phyloP scores from a whole-genome alignment of 306 rosid genomes.

The Quercus glauca region DNA sequence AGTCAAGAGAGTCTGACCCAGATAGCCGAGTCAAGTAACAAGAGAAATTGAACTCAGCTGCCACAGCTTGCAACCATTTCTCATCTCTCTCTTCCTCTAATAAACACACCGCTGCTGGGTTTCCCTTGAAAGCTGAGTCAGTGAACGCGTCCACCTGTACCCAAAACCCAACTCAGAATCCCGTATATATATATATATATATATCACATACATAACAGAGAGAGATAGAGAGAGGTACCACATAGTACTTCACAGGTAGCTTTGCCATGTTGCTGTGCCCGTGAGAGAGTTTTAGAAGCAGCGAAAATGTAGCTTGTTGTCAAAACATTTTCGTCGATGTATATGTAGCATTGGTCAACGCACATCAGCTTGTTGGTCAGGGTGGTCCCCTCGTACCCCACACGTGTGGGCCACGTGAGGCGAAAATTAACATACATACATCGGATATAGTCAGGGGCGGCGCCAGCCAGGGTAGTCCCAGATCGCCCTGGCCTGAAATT shows the following conservation, averaged over 20 bases:
- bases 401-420: too few relatives aligned
- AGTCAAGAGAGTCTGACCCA: constrained; percentile 18
- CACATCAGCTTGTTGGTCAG: too few relatives aligned
- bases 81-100: constrained; percentile 59
- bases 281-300: too few relatives aligned
- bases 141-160: constrained; percentile 68
- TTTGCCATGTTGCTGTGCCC: too few relatives aligned
- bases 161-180: background rate
- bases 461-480: too few relatives aligned
- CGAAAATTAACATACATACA: too few relatives aligned
- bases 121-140: constrained; percentile 66
- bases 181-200: background rate
- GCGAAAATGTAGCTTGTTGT: too few relatives aligned
- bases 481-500: too few relatives aligned
- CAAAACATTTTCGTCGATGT: too few relatives aligned
- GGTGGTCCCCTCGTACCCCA: too few relatives aligned
- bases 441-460: too few relatives aligned
- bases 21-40: constrained; percentile 37
- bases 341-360: too few relatives aligned
- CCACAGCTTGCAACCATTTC: constrained; percentile 56
- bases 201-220: background rate
- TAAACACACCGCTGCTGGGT: constrained; percentile 71
- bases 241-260: constrained; percentile 46
- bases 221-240: constrained; percentile 36
- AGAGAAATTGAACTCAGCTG: constrained; percentile 58